Base-by-base conservation (phyloP, 2,329 filamentous ascomycete genomes). In the Fusarium illudens region DNA sequence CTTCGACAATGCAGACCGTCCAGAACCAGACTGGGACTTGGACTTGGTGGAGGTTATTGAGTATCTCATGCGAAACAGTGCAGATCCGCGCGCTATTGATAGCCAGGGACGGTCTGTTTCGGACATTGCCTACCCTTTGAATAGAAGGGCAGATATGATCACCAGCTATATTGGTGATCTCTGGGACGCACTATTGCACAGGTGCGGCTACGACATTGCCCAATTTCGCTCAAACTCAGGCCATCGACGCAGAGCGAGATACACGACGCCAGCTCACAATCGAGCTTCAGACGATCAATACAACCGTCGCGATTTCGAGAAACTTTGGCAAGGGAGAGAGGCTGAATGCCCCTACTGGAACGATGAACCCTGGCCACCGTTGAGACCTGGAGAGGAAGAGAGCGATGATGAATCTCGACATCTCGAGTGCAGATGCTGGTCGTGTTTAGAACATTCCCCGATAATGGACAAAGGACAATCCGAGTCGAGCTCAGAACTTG, bases 151-250 rank as follows among this genome's bases (percentile, higher is more conserved):
- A 1, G 0, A 6, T 9, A n/a, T 20, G 7, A 2, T 12, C 8
- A 11, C 8, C 4, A 33, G 46, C 25, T 52, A 48, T 15, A 1
- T 3, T 13, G 58, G 61, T 0, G 66, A 65, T 10, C 11, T 62
- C 4, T 67, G 66, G 64, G 64, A 65, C 19, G 48, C 60, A 3
- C 51, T 53, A 2, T 12, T 68, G 6, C 42, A 67, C 6, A 29
- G 8, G 2, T 64, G 56, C 12, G 64, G 58, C 3, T 39, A 33
- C 12, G 30, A 42, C 3, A 60, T 62, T 15, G 10, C 19, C 1
- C 19, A 62, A 8, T 65, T 60, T 7, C 53, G 37, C 6, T 48
- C 50, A 3, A 27, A 33, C 6, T 48, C 50, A 3, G 30, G n/a
- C 0, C 6, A 20, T 8, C 36, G 19, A 7, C 46, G 54, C 4